These are phyloP conservation scores for Lachnellula cervina DNA, from an alignment of 2,329 filamentous ascomycete genomes.

Conservation along the genomic window DNA sequence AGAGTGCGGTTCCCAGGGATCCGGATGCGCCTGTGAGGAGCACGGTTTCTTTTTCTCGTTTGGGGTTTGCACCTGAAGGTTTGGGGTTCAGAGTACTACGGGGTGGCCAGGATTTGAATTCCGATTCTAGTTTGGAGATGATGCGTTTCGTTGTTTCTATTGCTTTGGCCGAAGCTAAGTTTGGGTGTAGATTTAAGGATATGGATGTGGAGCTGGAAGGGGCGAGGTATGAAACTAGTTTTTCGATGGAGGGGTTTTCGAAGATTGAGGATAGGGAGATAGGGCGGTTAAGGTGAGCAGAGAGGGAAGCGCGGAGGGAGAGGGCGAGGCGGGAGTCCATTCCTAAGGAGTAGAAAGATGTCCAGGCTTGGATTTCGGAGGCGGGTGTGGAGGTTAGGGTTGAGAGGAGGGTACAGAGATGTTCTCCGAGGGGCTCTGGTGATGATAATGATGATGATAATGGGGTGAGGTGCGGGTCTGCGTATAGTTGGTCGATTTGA, in stretches of 20 bases:
- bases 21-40: constrained; percentile 26
- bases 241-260: constrained; percentile 26
- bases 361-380: constrained; percentile 19
- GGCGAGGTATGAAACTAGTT: constrained; percentile 12
- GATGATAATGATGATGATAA: not conserved
- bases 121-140: constrained; percentile 21
- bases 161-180: not conserved
- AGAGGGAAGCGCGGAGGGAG: constrained; percentile 21
- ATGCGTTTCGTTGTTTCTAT: constrained; percentile 20
- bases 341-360: constrained; percentile 25
- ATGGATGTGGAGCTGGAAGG: not conserved
- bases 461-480: not conserved
- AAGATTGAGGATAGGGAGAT: constrained; percentile 29
- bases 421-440: constrained; percentile 14
- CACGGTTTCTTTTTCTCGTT: constrained; percentile 18
- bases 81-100: too few relatives aligned
- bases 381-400: constrained; percentile 14
- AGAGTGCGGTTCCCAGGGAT: constrained; percentile 25
- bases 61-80: too few relatives aligned
- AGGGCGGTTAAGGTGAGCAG: constrained; percentile 18
- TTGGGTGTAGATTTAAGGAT: constrained; percentile 1
- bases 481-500: constrained; percentile 24
- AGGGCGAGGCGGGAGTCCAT: constrained; percentile 27
- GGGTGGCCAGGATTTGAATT: constrained; percentile 22
- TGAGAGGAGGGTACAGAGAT: constrained; percentile 18